Evolutionary conservation across 2,329 filamentous ascomycete species (phyloP), one percentile per base, ranked within the genome.

Genomic region (Hortaea werneckii): DNA sequence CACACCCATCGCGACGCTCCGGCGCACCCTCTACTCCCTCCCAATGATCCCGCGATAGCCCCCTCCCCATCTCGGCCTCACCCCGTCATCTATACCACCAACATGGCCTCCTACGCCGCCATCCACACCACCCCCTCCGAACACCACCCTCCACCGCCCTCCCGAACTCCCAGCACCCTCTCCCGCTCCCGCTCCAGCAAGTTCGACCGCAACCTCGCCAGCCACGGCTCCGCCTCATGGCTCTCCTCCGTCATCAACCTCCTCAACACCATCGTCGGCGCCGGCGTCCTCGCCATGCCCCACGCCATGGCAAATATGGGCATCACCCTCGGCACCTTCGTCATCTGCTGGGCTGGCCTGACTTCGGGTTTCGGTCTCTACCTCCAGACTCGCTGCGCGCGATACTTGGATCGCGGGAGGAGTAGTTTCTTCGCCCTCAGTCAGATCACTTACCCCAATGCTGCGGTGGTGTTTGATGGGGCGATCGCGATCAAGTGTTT

Each of bases 401-500:
- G 86, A 63, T 98, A 98, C 65, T 75, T 98, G 52, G 92, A 96
- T 53, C 79, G 87, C 50, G 92, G 92, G 37, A 79, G 79, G 5
- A 79, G 89, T 0, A 95, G 88, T 32, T 98, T 98, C 70, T 95
- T 95, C 62, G 88, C 90, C n/a, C 73, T 98, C 11, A 95, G 88
- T 10, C 90, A 98, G 65, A 79, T 98, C 52, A 96, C 92, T 5
- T 98, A 96, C 59, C 92, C 92, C 1, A 95, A 95, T 64, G 88
- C 90, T 2, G 87, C 92, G 6, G 87, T 98, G 40, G 75, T 96
- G 40, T 98, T 98, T 65, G 92, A 98, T 67, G 82, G 83, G 5
- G 92, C 92, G 5, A 98, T 98, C 62, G 88, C 90, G 9, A 81
- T 98, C 61, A 98, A 98, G 65, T 98, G 92, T 67, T 98, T 98